Percentiles rank a stretch among this genome's conserved stretches.
Conservation (phyloP, 2,329 filamentous ascomycete genomes). For the Rhynchosporium secalis region DNA sequence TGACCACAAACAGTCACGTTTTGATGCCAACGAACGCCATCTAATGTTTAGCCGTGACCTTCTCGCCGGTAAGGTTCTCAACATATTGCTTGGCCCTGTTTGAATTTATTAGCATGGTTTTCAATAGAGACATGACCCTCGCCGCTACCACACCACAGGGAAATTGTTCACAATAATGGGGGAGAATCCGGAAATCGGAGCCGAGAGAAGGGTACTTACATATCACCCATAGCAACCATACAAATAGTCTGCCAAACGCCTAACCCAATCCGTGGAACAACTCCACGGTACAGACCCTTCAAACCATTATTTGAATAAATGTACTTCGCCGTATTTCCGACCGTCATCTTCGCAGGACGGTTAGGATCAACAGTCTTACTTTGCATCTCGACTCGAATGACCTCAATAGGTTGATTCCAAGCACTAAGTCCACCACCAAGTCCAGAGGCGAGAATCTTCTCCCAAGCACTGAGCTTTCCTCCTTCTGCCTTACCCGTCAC, state of each 20-base stretch:
- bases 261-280: slow-evolving; percentile 89
- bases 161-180: neutral
- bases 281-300: slow-evolving; percentile 92
- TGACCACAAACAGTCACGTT: slow-evolving; percentile 4
- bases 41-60: slow-evolving; percentile 68
- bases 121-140: neutral
- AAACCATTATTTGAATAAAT: slow-evolving; percentile 89
- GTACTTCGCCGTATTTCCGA: slow-evolving; percentile 80
- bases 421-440: slow-evolving; percentile 92
- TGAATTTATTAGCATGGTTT: slow-evolving; percentile 22
- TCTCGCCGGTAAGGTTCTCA: slow-evolving; percentile 64
- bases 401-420: slow-evolving; percentile 99
- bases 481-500: slow-evolving; percentile 75
- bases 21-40: slow-evolving; percentile 38
- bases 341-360: slow-evolving; percentile 98
- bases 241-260: slow-evolving; percentile 99
- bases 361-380: slow-evolving; percentile 98
- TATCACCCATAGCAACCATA: slow-evolving; percentile 98
- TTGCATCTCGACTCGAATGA: slow-evolving; percentile 99
- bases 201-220: slow-evolving; percentile 58
- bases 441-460: slow-evolving; percentile 87
- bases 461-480: slow-evolving; percentile 73
- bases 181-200: neutral
- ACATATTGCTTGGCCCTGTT: slow-evolving; percentile 66
- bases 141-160: neutral